Evolutionary conservation across 2,329 filamentous ascomycete genomes (phyloP).

Genomic region (Cladosporium sp.): DNA sequence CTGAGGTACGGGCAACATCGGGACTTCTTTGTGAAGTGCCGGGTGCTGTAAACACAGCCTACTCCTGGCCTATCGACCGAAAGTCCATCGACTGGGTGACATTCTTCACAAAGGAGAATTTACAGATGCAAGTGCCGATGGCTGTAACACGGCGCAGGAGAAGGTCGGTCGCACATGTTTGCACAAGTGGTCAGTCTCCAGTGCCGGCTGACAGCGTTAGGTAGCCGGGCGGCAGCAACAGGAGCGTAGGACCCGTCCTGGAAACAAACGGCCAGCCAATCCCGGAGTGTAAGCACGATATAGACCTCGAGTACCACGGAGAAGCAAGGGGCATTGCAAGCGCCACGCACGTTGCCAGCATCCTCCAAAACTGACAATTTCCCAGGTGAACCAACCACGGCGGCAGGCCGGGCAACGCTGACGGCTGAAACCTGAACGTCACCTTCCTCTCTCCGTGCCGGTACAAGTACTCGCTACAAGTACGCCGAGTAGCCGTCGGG

Average conservation of each 20-base stretch:
- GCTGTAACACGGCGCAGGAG: conserved; percentile 1
- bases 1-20: conserved; percentile 1
- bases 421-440: conserved; percentile 9
- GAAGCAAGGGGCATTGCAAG: conserved; percentile 12
- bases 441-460: background rate
- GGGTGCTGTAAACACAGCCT: background rate
- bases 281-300: background rate
- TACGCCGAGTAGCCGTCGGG: background rate
- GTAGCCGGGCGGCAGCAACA: conserved; percentile 10
- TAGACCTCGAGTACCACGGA: background rate
- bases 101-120: background rate
- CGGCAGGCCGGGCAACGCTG: background rate
- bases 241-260: background rate
- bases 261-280: conserved; percentile 1
- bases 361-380: background rate
- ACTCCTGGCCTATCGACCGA: background rate
- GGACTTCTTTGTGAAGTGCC: background rate
- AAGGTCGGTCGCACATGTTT: background rate
- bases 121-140: conserved; percentile 3
- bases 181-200: conserved; percentile 8
- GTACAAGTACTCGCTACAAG: conserved; percentile 9
- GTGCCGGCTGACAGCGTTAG: conserved; percentile 4
- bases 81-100: background rate
- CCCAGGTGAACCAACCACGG: conserved; percentile 5
- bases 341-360: conserved; percentile 2